Percentiles rank a stretch among this genome's conserved stretches.
Evolutionary conservation across 2,329 filamentous ascomycete genomes (phyloP).

Genomic region (Shiraia sp.): DNA sequence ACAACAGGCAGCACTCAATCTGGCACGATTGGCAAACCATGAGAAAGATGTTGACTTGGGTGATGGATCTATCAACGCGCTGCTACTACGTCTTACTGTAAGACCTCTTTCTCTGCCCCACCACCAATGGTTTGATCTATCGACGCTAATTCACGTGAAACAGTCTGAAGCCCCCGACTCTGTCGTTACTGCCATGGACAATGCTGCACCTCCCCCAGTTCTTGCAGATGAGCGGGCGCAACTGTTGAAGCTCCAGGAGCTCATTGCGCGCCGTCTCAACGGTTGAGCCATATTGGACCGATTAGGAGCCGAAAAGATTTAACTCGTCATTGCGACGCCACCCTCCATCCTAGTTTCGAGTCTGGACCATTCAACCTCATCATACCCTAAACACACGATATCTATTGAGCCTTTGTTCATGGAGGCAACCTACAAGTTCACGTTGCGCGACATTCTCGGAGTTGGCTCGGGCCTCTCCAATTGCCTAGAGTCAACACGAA

Average conservation of each 20-base stretch:
- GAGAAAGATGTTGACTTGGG: conserved; percentile 55
- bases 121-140: conserved; percentile 32
- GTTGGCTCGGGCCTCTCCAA: conserved; percentile 14
- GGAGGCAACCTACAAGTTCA: background rate
- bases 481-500: conserved; percentile 16
- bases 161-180: conserved; percentile 46
- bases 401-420: conserved; percentile 3
- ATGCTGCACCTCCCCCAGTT: conserved; percentile 28
- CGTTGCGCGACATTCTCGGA: conserved; percentile 1
- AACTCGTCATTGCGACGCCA: conserved; percentile 23
- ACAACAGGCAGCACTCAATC: conserved; percentile 68
- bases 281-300: conserved; percentile 22
- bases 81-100: conserved; percentile 67
- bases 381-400: conserved; percentile 12
- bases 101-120: conserved; percentile 45
- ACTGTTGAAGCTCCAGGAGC: conserved; percentile 34
- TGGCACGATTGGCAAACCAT: conserved; percentile 61
- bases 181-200: conserved; percentile 36
- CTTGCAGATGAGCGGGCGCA: conserved; percentile 32
- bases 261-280: conserved; percentile 38
- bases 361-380: conserved; percentile 20
- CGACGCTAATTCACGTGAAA: conserved; percentile 42
- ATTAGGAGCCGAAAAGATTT: conserved; percentile 14
- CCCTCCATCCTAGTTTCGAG: conserved; percentile 15
- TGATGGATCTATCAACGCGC: conserved; percentile 50